Evolutionary conservation across 2,329 filamentous ascomycete genomes (phyloP).

Genomic region (Aureobasidium pullulans): DNA sequence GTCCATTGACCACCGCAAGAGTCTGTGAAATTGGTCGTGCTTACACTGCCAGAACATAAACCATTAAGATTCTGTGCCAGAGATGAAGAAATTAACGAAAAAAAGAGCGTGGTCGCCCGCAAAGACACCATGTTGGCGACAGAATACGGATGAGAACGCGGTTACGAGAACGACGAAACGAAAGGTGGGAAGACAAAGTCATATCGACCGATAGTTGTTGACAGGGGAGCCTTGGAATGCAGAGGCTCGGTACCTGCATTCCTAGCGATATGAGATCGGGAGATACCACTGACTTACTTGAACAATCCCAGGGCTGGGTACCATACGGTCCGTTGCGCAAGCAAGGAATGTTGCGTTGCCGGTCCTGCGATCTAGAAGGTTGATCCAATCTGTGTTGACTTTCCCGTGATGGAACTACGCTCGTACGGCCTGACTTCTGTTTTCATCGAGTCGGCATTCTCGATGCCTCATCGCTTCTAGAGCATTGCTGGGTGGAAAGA

Average conservation of each 20-base stretch:
- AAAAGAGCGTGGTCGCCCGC: neutral
- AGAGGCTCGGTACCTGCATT: neutral
- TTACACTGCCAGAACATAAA: neutral
- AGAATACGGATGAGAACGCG: neutral
- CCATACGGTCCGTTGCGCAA: neutral
- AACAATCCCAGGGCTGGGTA: neutral
- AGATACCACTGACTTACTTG: neutral
- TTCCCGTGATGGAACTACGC: no score
- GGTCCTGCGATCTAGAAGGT: neutral
- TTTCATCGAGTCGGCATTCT: no score
- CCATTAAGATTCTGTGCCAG: neutral
- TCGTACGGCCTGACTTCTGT: no score
- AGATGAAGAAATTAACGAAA: neutral
- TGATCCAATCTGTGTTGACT: neutral
- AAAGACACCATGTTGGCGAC: slow-evolving; percentile 10
- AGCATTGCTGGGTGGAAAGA: no score
- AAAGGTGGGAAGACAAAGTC: neutral
- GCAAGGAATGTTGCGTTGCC: neutral
- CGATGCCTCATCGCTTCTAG: no score
- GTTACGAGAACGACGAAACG: neutral
- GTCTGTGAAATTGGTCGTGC: slow-evolving; percentile 8
- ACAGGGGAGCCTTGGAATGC: slow-evolving; percentile 5
- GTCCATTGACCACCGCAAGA: slow-evolving; percentile 12
- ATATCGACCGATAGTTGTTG: slow-evolving; percentile 1
- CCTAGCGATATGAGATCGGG: neutral